These are phyloP conservation scores for Truncatella angustata DNA, from an alignment of 2,329 filamentous ascomycete genomes.

Conservation along the genomic window DNA sequence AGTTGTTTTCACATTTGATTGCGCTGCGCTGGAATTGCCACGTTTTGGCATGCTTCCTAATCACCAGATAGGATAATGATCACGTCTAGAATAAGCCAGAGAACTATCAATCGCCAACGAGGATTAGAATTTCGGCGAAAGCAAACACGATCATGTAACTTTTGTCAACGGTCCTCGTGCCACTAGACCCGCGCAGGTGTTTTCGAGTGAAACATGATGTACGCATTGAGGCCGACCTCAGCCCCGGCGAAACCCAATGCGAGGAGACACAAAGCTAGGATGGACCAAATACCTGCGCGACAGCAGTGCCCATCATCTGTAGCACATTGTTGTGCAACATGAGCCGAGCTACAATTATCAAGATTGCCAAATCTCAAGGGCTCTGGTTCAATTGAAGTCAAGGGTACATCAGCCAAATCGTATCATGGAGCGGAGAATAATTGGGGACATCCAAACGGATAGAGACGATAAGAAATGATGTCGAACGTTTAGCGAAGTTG, in stretches of 20 bases:
- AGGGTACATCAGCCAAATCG: too few relatives aligned
- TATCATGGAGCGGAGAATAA: neutral
- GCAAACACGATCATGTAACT: slow-evolving; percentile 10
- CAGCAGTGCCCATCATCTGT: neutral
- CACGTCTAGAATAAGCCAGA: too few relatives aligned
- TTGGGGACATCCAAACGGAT: neutral
- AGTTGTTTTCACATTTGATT: too few relatives aligned
- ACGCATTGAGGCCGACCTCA: neutral
- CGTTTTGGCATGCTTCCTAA: neutral
- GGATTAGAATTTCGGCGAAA: slow-evolving; percentile 7
- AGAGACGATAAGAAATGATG: neutral
- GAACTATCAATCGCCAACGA: too few relatives aligned
- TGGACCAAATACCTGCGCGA: neutral
- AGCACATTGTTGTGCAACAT: neutral
- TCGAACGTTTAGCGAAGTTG: too few relatives aligned
- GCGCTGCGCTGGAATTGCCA: too few relatives aligned
- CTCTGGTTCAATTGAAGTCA: neutral
- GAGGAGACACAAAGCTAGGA: slow-evolving; percentile 1
- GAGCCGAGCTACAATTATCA: neutral
- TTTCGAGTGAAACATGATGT: neutral
- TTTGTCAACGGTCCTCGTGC: slow-evolving; percentile 2
- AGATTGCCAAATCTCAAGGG: neutral
- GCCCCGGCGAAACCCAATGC: neutral
- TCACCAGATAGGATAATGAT: too few relatives aligned
- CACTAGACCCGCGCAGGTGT: neutral